A percentile compares a stretch with the other conserved stretches of the same genome.
phyloP scores from a whole-genome alignment of 2,329 filamentous ascomycete genomes.

The Knufia fluminis region DNA sequence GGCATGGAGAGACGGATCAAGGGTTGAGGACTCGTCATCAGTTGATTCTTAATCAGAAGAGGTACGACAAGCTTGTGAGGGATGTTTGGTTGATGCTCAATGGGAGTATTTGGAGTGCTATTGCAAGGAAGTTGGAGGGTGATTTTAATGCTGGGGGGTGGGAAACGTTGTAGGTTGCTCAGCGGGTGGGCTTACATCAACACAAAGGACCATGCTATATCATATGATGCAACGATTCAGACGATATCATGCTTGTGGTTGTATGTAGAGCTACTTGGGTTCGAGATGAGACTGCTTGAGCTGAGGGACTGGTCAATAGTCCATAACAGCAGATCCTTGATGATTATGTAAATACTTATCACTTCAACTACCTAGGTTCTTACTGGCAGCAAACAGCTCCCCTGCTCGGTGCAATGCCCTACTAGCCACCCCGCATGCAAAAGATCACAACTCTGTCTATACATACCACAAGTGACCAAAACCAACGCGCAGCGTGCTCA shows the following conservation, averaged over 20 bases:
- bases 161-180: conserved; percentile 51
- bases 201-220: background rate
- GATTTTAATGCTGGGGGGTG: conserved; percentile 97
- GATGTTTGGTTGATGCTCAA: conserved; percentile 65
- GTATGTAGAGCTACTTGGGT: too few species aligned
- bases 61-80: conserved; percentile 81
- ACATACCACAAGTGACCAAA: too few species aligned
- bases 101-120: conserved; percentile 78
- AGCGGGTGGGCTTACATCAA: background rate
- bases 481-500: background rate
- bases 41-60: conserved; percentile 83
- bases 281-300: too few species aligned
- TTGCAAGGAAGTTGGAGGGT: conserved; percentile 80
- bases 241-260: background rate
- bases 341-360: background rate
- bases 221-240: background rate
- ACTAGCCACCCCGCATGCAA: too few species aligned
- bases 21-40: conserved; percentile 79
- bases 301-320: too few species aligned
- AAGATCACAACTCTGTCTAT: too few species aligned
- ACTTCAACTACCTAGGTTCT: too few species aligned
- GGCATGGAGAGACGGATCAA: conserved; percentile 91
- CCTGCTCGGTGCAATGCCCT: too few species aligned
- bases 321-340: too few species aligned
- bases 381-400: too few species aligned